These are phyloP conservation scores for Linderina pennispora DNA, from an alignment of 192 early-diverging fungal species.

Conservation along the genomic window DNA sequence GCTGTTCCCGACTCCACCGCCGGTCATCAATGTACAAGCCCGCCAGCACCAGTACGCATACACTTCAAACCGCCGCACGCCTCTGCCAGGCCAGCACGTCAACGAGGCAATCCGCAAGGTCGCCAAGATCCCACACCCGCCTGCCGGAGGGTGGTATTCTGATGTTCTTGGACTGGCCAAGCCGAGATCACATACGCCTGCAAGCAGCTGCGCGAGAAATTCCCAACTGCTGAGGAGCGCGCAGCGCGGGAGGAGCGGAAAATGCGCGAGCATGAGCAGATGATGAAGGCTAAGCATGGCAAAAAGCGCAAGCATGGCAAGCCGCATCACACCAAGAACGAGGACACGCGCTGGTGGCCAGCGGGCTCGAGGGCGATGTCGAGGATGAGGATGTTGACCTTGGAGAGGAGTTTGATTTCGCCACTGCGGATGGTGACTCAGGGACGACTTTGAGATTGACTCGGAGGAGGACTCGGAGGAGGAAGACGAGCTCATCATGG, in stretches of 20 bases:
- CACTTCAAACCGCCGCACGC: conserved; percentile 92
- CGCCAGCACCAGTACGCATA: conserved; percentile 83
- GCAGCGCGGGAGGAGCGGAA: conserved; percentile 23
- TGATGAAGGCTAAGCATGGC: conserved; percentile 1
- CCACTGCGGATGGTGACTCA: conserved; percentile 39
- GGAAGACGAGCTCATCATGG: conserved; percentile 40
- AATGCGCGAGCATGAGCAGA: conserved; percentile 11
- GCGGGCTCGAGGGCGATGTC: conserved; percentile 39
- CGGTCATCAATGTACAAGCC: conserved; percentile 87
- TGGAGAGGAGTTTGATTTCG: conserved; percentile 26
- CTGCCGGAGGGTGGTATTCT: conserved; percentile 94
- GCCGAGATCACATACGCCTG: conserved; percentile 82
- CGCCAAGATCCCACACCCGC: conserved; percentile 83
- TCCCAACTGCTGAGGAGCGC: conserved; percentile 49
- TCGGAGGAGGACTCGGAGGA: conserved; percentile 60
- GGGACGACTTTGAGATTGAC: conserved; percentile 46
- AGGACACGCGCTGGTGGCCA: conserved; percentile 10
- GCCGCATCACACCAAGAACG: neutral
- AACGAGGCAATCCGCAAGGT: conserved; percentile 87
- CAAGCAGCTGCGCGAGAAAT: conserved; percentile 66
- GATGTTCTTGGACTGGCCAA: conserved; percentile 93
- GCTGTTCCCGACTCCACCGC: conserved; percentile 72
- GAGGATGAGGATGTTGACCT: conserved; percentile 51
- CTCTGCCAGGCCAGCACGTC: conserved; percentile 73
- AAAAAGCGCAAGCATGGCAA: neutral